Base-by-base conservation (phyloP, 495 filamentous ascomycete genomes). In the Barbatosphaeria neglecta region DNA sequence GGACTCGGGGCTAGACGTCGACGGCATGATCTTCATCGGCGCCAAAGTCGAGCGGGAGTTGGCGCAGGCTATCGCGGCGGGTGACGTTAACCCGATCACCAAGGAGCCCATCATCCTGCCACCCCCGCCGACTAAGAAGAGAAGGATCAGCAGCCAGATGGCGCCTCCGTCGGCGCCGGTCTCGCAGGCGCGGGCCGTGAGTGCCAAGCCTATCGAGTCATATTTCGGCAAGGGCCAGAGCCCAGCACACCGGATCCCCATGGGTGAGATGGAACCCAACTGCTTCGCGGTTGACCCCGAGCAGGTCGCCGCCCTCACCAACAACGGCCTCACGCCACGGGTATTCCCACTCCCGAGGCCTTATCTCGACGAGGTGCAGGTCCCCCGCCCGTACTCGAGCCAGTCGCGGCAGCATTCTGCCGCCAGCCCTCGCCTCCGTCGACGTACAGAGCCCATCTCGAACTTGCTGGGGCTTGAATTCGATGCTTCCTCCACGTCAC, bases 81-180 rank as follows among this genome's bases (percentile, higher is more conserved):
- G 92, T 19, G 85, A 96, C 49, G 63, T 96, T 22, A 82, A 97
- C 60, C 92, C 92, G 15, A 89, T 87, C 49, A 93, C 87, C 15
- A 96, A 95, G 61, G 57, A 81, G 39, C 73, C 71, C 2, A 82
- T 95, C 45, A 40, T 70, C 23, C 40, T 78, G 23, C 47, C 52
- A 22, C 57, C 48, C 3, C 56, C 58, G 18, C 56, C 62, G 3
- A 57, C 60, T 22, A 55, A 69, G 60, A 49, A 69, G 58, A 54
- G 68, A 62, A 58, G 39, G 22, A 23, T n/a, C 8, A n/a, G 70
- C 59, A 52, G 67, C 52, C 59, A 67, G 27, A 43, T 46, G 13
- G 43, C 57, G 23, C 50, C 54, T 2, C 37, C 52, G 0, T 48
- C 54, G 13, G 52, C 45, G 20, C 37, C 57, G 22, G 63, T 16